Conservation (phyloP, 805 yeast species). For the Wickerhamomyces bovis region DNA sequence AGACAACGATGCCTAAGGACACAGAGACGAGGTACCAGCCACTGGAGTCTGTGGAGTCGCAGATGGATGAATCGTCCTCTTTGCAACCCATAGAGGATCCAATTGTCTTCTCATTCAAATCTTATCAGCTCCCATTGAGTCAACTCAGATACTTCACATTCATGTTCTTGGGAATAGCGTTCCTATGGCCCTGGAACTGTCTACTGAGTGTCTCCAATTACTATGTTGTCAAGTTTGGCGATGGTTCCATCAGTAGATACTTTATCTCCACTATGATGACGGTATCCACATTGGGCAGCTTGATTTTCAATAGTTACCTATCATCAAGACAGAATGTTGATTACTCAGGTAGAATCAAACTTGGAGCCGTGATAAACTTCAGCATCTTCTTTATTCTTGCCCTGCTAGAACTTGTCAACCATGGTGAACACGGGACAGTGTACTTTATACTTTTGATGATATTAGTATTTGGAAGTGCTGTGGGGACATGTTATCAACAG, state of each 20-base stretch:
- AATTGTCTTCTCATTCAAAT: constrained; percentile 10
- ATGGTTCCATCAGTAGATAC: constrained; percentile 46
- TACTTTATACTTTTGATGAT: constrained; percentile 49
- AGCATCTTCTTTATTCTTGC: constrained; percentile 40
- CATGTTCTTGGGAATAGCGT: constrained; percentile 64
- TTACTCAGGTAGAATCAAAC: constrained; percentile 48
- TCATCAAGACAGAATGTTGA: constrained; percentile 61
- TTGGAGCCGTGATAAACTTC: constrained; percentile 57
- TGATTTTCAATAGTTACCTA: constrained; percentile 51
- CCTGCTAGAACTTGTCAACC: constrained; percentile 18
- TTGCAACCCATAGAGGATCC: not conserved
- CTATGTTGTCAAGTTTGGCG: constrained; percentile 49
- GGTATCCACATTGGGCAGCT: constrained; percentile 65
- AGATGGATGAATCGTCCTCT: constrained; percentile 1
- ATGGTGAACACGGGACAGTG: constrained; percentile 14
- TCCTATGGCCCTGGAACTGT: constrained; percentile 97
- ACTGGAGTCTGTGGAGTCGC: not conserved
- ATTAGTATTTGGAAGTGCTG: constrained; percentile 57
- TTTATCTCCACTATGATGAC: constrained; percentile 88
- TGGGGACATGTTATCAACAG: constrained; percentile 80
- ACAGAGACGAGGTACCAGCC: not conserved
- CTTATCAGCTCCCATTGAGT: not conserved
- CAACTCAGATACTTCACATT: constrained; percentile 47
- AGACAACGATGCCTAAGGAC: not conserved
- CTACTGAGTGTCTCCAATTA: constrained; percentile 82